Evolutionary conservation across 2,329 filamentous ascomycete species (phyloP), one percentile per base, ranked within the genome.

Genomic region (Aschersonia sp.): DNA sequence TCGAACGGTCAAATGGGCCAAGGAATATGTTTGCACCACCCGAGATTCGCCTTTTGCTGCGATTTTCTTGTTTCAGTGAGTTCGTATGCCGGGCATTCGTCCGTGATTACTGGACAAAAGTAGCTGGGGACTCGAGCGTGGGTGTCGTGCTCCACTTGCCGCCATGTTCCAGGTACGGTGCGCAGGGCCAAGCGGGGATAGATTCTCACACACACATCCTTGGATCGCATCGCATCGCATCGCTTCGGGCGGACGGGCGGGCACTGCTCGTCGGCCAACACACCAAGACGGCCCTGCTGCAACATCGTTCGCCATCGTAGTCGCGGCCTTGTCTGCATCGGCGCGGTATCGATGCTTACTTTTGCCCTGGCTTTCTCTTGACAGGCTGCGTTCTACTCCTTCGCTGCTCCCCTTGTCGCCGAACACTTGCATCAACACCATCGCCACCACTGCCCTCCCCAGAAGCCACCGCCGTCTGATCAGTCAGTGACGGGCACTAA

Each of bases 241-340:
- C 12, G 31, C 46, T 31, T 44, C 43, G 35, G 47, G 47, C 42
- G 47, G 46, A 30, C 29, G 30, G 30, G 20, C 43, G 41, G 47
- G 47, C 38, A 9, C 31, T 45, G 43, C 35, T 32, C 31, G 47
- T 35, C 29, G 43, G 42, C 46, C 47, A 47, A 44, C 47, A 46
- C 40, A 46, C 44, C 44, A 49, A 44, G 42, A 43, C 46, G 20
- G 51, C 53, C 51, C 47, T 47, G 45, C 50, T 49, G 47, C 50
- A 53, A 55, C 51, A 50, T 54, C 46, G 45, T 53, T 45, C 48
- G 51, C 54, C 53, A 54, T 53, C 48, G 50, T 51, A 45, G 45
- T 44, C 38, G 51, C 48, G 51, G 48, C 49, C 31, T 48, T 45
- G 32, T 46, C 46, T 51, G 52, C 45, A 50, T 48, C 44, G 46